Evolutionary conservation across 192 early-diverging fungal genomes (phyloP).

Genomic region (Umbelopsis sp.): DNA sequence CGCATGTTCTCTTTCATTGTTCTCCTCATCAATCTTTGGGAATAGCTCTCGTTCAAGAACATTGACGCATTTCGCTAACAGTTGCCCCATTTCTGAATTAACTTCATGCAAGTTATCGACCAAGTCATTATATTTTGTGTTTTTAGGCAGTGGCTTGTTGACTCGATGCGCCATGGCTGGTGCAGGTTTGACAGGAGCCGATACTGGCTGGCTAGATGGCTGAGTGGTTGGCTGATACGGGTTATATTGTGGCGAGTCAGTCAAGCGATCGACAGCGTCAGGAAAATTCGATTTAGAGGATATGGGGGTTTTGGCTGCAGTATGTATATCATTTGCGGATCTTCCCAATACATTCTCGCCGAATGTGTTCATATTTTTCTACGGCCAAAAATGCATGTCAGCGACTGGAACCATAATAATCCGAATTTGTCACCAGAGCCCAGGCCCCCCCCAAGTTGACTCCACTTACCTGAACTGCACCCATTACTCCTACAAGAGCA

Average conservation of each 20-base stretch:
- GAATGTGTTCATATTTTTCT: slow-evolving; percentile 40
- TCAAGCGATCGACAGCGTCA: slow-evolving; percentile 2
- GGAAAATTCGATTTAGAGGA: neutral
- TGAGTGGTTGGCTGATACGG: slow-evolving; percentile 8
- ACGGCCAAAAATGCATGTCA: neutral
- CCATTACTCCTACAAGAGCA: slow-evolving; percentile 50
- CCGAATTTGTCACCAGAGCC: neutral
- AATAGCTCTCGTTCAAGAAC: slow-evolving; percentile 52
- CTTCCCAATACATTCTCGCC: slow-evolving; percentile 39
- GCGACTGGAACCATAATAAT: neutral
- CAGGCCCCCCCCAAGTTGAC: no score
- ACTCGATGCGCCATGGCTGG: neutral
- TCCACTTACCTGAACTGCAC: slow-evolving; percentile 45
- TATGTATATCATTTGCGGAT: neutral
- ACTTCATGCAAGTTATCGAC: slow-evolving; percentile 21
- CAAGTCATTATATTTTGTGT: slow-evolving; percentile 1
- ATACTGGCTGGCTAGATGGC: neutral
- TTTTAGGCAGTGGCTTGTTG: neutral
- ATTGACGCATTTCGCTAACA: slow-evolving; percentile 38
- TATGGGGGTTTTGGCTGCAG: no score
- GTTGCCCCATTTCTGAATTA: slow-evolving; percentile 36
- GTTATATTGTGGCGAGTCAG: slow-evolving; percentile 25
- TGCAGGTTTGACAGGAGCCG: slow-evolving; percentile 31
- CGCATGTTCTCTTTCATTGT: neutral
- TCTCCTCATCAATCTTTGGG: neutral